These are phyloP conservation scores for Saraca asoca DNA, from an alignment of 331 rosid genomes.

Conservation along the genomic window DNA sequence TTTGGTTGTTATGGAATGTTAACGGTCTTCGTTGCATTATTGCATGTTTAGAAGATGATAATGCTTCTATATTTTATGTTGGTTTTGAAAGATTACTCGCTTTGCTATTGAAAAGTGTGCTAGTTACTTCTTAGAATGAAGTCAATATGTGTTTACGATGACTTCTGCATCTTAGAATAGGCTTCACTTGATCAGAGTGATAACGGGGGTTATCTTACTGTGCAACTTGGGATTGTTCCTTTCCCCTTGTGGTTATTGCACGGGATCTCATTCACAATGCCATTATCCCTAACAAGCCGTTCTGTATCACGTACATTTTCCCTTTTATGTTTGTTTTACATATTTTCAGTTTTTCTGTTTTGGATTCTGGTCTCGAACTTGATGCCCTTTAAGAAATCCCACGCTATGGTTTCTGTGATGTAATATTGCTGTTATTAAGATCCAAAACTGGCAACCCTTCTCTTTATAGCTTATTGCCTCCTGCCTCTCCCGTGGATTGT, in stretches of 20 bases:
- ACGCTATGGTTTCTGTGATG: background rate
- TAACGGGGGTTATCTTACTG: conserved; percentile 16
- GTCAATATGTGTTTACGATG: conserved; percentile 18
- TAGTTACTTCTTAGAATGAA: conserved; percentile 22
- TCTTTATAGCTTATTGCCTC: conserved; percentile 17
- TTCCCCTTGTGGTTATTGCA: conserved; percentile 12
- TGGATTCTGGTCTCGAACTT: conserved; percentile 30
- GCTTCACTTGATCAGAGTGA: conserved; percentile 23
- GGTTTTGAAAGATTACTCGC: conserved; percentile 26
- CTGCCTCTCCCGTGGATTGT: background rate
- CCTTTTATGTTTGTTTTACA: conserved; percentile 20
- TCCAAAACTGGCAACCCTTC: background rate
- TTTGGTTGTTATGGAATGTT: conserved; percentile 23
- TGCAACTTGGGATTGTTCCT: conserved; percentile 1
- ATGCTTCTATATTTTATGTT: conserved; percentile 45
- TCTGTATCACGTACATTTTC: background rate
- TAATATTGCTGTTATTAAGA: conserved; percentile 6
- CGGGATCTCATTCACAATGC: conserved; percentile 26
- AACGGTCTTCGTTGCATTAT: conserved; percentile 33
- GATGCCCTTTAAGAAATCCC: background rate
- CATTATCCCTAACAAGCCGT: conserved; percentile 13
- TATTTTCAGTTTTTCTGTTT: conserved; percentile 17
- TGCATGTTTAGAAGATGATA: conserved; percentile 42
- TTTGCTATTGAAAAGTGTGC: conserved; percentile 25
- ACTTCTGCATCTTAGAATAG: conserved; percentile 17